phyloP scores from a whole-genome alignment of 352 stramenopile species.

The Phytophthora palmivora region DNA sequence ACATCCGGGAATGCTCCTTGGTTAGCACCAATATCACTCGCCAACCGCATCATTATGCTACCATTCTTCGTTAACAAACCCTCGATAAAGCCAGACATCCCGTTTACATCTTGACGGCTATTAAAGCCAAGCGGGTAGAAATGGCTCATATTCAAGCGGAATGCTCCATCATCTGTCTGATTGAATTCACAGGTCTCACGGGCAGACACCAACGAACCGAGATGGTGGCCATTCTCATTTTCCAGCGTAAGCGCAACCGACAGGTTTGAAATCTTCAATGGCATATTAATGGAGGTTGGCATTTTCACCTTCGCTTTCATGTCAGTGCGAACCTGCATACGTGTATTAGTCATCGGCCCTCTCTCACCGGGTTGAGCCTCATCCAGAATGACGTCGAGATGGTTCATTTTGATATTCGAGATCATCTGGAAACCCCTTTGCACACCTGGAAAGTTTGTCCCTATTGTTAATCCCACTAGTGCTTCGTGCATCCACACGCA shows the following conservation, averaged over 20 bases:
- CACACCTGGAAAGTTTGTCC: constrained; percentile 70
- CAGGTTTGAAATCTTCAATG: constrained; percentile 68
- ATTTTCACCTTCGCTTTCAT: constrained; percentile 76
- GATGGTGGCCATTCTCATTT: constrained; percentile 35
- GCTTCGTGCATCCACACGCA: constrained; percentile 76
- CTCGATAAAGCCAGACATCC: constrained; percentile 67
- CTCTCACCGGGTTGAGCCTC: constrained; percentile 27
- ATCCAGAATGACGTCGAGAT: constrained; percentile 71
- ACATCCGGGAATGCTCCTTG: constrained; percentile 76
- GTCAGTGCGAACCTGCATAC: constrained; percentile 75
- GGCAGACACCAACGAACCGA: constrained; percentile 61
- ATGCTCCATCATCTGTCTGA: constrained; percentile 56
- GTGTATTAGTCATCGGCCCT: constrained; percentile 59
- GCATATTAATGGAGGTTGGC: constrained; percentile 73
- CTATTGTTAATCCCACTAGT: constrained; percentile 67
- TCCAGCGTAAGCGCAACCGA: constrained; percentile 67
- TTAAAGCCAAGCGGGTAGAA: constrained; percentile 73
- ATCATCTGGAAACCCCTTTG: constrained; percentile 68
- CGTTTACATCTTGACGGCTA: constrained; percentile 36
- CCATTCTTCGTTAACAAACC: constrained; percentile 64
- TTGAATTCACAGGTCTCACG: constrained; percentile 74
- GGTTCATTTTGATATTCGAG: constrained; percentile 65
- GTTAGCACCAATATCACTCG: constrained; percentile 35
- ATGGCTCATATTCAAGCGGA: constrained; percentile 77
- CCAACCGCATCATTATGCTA: constrained; percentile 67